Base-by-base conservation (phyloP, 1,284 basidiomycete genomes). In the Cystobasidiaceae sp. region DNA sequence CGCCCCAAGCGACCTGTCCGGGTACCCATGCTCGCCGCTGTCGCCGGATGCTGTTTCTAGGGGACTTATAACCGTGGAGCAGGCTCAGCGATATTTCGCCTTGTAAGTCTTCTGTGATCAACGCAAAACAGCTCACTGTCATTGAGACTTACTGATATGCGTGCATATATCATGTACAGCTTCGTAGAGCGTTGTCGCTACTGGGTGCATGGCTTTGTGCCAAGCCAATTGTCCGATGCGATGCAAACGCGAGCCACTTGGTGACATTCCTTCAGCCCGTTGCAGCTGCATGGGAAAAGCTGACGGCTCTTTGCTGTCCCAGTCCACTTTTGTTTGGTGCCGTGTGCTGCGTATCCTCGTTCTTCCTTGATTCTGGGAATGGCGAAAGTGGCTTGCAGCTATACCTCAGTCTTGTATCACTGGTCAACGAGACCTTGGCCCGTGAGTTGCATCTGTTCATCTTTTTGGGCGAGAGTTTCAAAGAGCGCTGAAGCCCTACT, bases 201-300 rank as follows among this genome's bases (percentile, higher is more conserved):
- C 30, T 64, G 61, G 61, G 61, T 64, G 19, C 61, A 64, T 49
- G 61, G 61, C 8, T 64, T 64, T 51, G 27, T 64, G 27, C 61
- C 61, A 25, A 30, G 46, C 28, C 51, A 56, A 33, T 51, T 64
- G 15, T n/a, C 25, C 21, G 61, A 64, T 21, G 34, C 49, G 19
- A 64, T 64, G 61, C 27, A 19, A 6, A 25, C 56, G 9, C 50
- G 61, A n/a, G 43, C 39, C 6, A 25, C 34, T 9, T 54, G 51
- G 61, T 64, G 25, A 27, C 51, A 19, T 4, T 25, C 9, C 11
- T n/a, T 25, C 23, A 8, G 6, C 13, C 21, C 4, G 34, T n/a
- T n/a, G n/a, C n/a, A n/a, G n/a, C n/a, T n/a, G n/a, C n/a, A n/a
- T n/a, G n/a, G n/a, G n/a, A n/a, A 9, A 15, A 44, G 23, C 11